Percentiles rank a stretch among this genome's conserved stretches.
phyloP scores from a whole-genome alignment of 2,329 filamentous ascomycete species.

The Aureobasidium sp. region DNA sequence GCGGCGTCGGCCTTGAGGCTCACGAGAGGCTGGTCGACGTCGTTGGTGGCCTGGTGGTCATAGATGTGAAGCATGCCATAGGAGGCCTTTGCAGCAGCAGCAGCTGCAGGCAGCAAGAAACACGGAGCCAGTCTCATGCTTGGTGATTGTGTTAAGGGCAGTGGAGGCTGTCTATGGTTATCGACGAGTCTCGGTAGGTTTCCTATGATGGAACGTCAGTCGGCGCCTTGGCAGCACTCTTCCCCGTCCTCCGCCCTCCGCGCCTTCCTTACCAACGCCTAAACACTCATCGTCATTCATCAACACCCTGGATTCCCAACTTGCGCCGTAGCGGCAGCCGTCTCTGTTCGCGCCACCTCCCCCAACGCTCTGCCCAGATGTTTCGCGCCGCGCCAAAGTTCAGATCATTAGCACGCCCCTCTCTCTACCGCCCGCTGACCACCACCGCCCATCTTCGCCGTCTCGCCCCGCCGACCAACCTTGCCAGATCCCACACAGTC shows the following conservation, averaged over 20 bases:
- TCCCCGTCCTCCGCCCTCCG: not conserved
- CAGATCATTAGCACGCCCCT: constrained; percentile 3
- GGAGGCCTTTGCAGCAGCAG: constrained; percentile 22
- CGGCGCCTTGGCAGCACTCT: not conserved
- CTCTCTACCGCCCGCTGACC: not conserved
- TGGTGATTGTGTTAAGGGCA: constrained; percentile 13
- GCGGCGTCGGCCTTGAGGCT: constrained; percentile 36
- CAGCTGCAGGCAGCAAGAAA: constrained; percentile 32
- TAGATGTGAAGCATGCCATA: constrained; percentile 30
- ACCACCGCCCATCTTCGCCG: not conserved
- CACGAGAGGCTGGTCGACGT: constrained; percentile 29
- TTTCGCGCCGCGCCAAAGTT: constrained; percentile 8
- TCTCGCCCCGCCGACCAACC: not conserved
- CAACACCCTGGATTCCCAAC: not conserved
- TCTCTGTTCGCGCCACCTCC: not conserved
- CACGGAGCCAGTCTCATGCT: constrained; percentile 38
- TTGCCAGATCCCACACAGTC: constrained; percentile 19
- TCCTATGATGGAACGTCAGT: constrained; percentile 5
- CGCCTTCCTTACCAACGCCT: not conserved
- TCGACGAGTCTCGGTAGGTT: not conserved
- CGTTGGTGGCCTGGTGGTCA: constrained; percentile 19
- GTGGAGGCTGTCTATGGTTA: not conserved
- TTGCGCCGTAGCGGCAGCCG: not conserved
- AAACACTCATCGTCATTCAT: not conserved
- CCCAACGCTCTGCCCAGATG: not conserved